A percentile compares a stretch with the other conserved stretches of the same genome.
These are phyloP conservation scores for Colletotrichum falcatum DNA, from an alignment of 2,329 filamentous ascomycete genomes.

Conservation along the genomic window DNA sequence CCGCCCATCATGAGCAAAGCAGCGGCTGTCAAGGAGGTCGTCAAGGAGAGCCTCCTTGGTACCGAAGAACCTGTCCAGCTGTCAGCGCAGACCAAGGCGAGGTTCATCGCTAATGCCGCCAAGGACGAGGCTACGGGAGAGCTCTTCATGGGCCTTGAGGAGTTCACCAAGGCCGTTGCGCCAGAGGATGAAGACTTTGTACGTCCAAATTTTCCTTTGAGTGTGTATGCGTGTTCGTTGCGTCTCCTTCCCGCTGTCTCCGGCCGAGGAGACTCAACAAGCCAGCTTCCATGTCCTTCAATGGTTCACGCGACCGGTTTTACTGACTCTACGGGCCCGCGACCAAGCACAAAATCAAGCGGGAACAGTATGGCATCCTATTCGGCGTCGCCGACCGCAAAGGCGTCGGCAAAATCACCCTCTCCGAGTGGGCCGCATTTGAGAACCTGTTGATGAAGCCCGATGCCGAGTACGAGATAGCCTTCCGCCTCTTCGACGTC, in stretches of 20 bases:
- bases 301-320: conserved; percentile 22
- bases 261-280: conserved; percentile 7
- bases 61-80: conserved; percentile 68
- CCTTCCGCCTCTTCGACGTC: conserved; percentile 94
- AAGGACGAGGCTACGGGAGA: conserved; percentile 83
- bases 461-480: conserved; percentile 98
- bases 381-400: conserved; percentile 91
- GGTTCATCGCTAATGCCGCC: conserved; percentile 81
- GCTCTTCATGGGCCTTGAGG: conserved; percentile 81
- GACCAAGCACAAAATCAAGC: conserved; percentile 94
- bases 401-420: conserved; percentile 76
- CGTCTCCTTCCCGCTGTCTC: not conserved
- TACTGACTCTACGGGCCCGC: conserved; percentile 12
- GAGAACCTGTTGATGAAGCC: conserved; percentile 94
- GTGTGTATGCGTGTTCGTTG: not conserved
- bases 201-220: conserved; percentile 53
- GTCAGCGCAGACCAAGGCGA: conserved; percentile 79
- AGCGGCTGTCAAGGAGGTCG: conserved; percentile 71
- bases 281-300: conserved; percentile 17
- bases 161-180: conserved; percentile 92
- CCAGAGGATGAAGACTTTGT: conserved; percentile 92
- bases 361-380: conserved; percentile 93
- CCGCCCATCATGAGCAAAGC: conserved; percentile 56
- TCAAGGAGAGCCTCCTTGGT: conserved; percentile 86
- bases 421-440: conserved; percentile 92